Conservation (phyloP, 345 rosid genomes). For the Trapa incisa region DNA sequence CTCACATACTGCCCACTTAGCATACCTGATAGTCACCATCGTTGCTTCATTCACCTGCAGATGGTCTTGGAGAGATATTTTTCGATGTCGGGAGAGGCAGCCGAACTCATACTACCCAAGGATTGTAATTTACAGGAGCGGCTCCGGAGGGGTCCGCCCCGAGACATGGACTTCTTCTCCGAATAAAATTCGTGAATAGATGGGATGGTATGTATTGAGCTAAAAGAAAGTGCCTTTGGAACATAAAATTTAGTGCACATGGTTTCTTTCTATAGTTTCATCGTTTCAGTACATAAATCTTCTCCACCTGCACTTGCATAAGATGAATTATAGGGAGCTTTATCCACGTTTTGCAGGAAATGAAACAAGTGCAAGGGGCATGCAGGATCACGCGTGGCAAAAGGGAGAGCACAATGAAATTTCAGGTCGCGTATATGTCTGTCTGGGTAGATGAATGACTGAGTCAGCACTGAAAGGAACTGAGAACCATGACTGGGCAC, state of each 20-base stretch:
- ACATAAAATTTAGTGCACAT: neutral
- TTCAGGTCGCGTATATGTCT: neutral
- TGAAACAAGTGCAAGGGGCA: no score
- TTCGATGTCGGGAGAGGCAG: slow-evolving; percentile 37
- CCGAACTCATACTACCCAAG: slow-evolving; percentile 71
- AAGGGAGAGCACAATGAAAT: neutral
- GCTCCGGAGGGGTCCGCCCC: slow-evolving; percentile 36
- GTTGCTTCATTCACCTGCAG: slow-evolving; percentile 20
- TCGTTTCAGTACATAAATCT: neutral
- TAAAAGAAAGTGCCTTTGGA: neutral
- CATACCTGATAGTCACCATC: neutral
- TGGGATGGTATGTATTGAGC: neutral
- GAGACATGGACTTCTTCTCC: slow-evolving; percentile 40
- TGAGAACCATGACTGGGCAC: neutral
- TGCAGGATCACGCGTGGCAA: neutral
- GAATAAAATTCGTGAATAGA: slow-evolving; percentile 4
- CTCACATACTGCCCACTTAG: neutral
- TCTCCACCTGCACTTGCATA: no score
- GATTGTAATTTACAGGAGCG: slow-evolving; percentile 56
- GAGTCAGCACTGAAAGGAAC: neutral
- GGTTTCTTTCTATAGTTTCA: neutral
- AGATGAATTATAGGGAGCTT: no score
- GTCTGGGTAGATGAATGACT: neutral
- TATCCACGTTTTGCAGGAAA: no score
- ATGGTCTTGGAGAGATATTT: slow-evolving; percentile 80